Percentiles rank a stretch among this genome's conserved stretches.
Conservation (phyloP, 495 filamentous ascomycete species). For the Lasiosphaeria miniovina region DNA sequence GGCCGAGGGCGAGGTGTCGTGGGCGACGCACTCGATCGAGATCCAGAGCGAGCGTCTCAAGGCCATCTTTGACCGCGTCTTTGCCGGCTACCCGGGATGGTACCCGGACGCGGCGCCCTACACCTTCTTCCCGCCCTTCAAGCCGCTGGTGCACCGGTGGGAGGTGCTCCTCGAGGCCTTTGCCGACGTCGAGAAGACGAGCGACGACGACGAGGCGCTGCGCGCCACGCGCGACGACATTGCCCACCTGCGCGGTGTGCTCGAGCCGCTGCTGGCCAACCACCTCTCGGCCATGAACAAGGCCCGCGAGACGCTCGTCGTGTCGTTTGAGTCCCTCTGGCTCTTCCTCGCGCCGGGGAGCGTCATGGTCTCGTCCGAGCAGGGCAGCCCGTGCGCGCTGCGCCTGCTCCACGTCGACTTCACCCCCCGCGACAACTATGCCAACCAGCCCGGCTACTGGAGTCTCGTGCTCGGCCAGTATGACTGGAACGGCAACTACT, state of each 20-base stretch:
- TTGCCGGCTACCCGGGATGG: slow-evolving; percentile 54
- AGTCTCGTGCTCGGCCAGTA: slow-evolving; percentile 36
- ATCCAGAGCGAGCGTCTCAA: slow-evolving; percentile 22
- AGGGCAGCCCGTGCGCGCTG: slow-evolving; percentile 6
- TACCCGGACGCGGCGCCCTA: slow-evolving; percentile 49
- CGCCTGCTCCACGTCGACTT: slow-evolving; percentile 3
- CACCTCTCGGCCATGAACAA: slow-evolving; percentile 41
- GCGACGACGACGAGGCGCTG: too few relatives aligned
- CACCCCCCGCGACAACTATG: slow-evolving; percentile 2
- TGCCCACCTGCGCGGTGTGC: slow-evolving; percentile 50
- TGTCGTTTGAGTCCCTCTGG: slow-evolving; percentile 23
- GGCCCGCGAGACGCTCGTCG: slow-evolving; percentile 14
- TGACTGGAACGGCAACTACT: slow-evolving; percentile 54
- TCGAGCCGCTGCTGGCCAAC: slow-evolving; percentile 46
- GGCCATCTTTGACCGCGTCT: slow-evolving; percentile 42
- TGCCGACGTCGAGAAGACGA: slow-evolving; percentile 37
- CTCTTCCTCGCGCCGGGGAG: slow-evolving; percentile 29
- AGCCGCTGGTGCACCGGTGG: slow-evolving; percentile 60
- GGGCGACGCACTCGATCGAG: slow-evolving; percentile 19
- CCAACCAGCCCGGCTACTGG: slow-evolving; percentile 14
- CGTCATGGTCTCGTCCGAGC: slow-evolving; percentile 18
- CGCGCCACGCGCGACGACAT: slow-evolving; percentile 49
- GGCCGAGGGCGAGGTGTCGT: slow-evolving; percentile 10
- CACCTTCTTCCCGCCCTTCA: slow-evolving; percentile 53
- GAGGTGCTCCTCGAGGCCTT: slow-evolving; percentile 34